Conservation (phyloP, 164 flowering plant genomes). For the Houttuynia cordata region DNA sequence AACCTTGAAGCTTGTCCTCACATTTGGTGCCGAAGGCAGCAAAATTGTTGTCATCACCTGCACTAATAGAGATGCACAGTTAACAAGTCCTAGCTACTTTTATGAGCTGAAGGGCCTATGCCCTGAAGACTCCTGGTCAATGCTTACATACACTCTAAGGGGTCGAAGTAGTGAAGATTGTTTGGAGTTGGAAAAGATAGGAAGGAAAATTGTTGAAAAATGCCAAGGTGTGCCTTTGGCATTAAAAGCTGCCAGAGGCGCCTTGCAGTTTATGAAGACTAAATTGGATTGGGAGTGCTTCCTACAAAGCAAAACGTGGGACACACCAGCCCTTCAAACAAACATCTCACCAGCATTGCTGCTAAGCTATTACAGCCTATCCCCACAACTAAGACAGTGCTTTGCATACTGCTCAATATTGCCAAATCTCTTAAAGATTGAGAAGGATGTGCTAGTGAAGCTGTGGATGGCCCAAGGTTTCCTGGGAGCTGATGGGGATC, state of each 20-base stretch:
- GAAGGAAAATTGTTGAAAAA: constrained; percentile 5
- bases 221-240: constrained; percentile 7
- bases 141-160: not conserved
- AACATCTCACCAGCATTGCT: not conserved
- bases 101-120: constrained; percentile 1
- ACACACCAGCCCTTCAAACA: not conserved
- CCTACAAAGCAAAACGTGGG: constrained; percentile 5
- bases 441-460: not conserved
- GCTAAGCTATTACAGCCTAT: constrained; percentile 3
- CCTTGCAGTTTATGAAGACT: not conserved
- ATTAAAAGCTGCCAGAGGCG: not conserved
- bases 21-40: constrained; percentile 2
- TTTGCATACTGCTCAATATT: constrained; percentile 6
- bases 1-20: not conserved
- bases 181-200: not conserved
- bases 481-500: not conserved
- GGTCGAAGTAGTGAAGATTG: not conserved
- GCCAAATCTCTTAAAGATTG: not conserved
- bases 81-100: not conserved
- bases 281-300: constrained; percentile 3
- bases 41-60: constrained; percentile 5
- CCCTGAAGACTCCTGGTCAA: constrained; percentile 4
- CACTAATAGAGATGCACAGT: not conserved
- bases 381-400: constrained; percentile 3
- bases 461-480: constrained; percentile 6